Conservation (phyloP, 768 basidiomycete species). For the Megacollybia marginata region DNA sequence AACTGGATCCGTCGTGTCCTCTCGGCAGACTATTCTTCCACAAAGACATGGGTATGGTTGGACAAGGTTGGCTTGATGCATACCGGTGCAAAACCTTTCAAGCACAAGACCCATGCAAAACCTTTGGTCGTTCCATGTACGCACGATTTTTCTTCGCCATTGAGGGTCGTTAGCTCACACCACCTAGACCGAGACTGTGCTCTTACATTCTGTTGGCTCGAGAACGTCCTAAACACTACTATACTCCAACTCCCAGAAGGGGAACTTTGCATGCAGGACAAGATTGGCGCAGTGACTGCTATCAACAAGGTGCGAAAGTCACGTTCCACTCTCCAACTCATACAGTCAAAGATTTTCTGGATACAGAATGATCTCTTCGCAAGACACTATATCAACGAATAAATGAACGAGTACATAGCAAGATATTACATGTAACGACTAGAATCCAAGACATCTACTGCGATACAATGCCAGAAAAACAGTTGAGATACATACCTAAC, state of each 20-base stretch:
- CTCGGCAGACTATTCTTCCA: slow-evolving; percentile 35
- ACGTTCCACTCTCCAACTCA: neutral
- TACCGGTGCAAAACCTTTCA: slow-evolving; percentile 36
- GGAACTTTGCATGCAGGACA: slow-evolving; percentile 22
- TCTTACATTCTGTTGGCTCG: slow-evolving; percentile 37
- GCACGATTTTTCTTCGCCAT: slow-evolving; percentile 3
- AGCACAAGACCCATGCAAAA: slow-evolving; percentile 25
- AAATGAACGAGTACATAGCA: neutral
- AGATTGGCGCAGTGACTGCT: slow-evolving; percentile 32
- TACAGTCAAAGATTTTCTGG: slow-evolving; percentile 31
- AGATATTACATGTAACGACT: neutral
- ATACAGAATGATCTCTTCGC: slow-evolving; percentile 43
- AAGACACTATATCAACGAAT: slow-evolving; percentile 32
- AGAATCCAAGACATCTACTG: too few species aligned
- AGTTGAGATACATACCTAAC: too few species aligned
- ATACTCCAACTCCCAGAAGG: slow-evolving; percentile 33
- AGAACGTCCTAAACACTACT: slow-evolving; percentile 33
- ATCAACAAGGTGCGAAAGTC: slow-evolving; percentile 32
- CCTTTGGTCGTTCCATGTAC: slow-evolving; percentile 27
- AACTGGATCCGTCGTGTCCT: slow-evolving; percentile 26
- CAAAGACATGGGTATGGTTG: slow-evolving; percentile 35
- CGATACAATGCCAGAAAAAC: too few species aligned
- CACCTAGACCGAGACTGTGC: slow-evolving; percentile 31
- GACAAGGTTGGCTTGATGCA: slow-evolving; percentile 44
- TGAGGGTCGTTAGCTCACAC: slow-evolving; percentile 15